Evolutionary conservation across 106 monocot genomes (phyloP).

Genomic region (Dioscorea zingiberensis): DNA sequence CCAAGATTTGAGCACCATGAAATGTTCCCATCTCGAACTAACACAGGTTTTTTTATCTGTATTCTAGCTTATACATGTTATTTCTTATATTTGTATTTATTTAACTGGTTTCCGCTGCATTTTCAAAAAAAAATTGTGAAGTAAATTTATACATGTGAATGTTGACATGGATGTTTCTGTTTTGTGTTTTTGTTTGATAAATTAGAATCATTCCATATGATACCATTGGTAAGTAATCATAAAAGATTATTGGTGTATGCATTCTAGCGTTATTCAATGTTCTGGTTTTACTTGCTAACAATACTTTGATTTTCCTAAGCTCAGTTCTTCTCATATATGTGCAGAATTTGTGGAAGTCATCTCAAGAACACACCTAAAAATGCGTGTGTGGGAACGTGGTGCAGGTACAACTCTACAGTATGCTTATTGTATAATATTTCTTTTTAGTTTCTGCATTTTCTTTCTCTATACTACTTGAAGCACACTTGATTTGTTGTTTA

Average conservation of each 20-base stretch:
- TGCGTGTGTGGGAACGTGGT: slow-evolving; percentile 99
- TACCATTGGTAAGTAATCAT: too few relatives aligned
- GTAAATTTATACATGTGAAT: too few relatives aligned
- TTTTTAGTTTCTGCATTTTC: too few relatives aligned
- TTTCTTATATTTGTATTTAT: background rate
- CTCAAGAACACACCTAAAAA: slow-evolving; percentile 94
- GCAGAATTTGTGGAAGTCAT: slow-evolving; percentile 92
- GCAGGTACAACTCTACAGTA: slow-evolving; percentile 61
- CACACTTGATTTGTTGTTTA: too few relatives aligned
- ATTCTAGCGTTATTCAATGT: too few relatives aligned
- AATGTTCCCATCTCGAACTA: slow-evolving; percentile 93
- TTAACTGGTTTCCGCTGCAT: background rate
- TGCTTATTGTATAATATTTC: background rate
- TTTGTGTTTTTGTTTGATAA: too few relatives aligned
- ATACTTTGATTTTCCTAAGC: background rate
- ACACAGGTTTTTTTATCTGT: slow-evolving; percentile 62
- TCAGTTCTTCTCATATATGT: slow-evolving; percentile 14
- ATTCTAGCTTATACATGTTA: background rate
- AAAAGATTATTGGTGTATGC: too few relatives aligned
- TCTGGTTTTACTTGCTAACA: too few relatives aligned
- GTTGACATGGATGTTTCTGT: too few relatives aligned
- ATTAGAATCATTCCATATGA: too few relatives aligned
- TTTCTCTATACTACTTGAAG: too few relatives aligned
- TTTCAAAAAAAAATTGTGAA: too few relatives aligned
- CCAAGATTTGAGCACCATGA: slow-evolving; percentile 97